phyloP scores from a whole-genome alignment of 2,329 filamentous ascomycete genomes.

The Daldinia sp. region DNA sequence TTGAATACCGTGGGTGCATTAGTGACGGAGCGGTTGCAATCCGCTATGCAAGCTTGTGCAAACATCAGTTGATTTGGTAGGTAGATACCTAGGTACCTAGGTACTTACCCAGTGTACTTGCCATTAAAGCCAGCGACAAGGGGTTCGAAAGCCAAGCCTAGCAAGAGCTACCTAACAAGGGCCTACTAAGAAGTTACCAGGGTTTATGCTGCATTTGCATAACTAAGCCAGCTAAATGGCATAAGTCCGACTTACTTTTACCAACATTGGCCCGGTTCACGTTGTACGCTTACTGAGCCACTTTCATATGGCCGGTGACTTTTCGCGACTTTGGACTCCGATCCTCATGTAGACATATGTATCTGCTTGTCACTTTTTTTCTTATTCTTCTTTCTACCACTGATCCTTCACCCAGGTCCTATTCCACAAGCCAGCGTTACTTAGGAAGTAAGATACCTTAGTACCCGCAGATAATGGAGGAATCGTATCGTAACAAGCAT shows the following conservation, averaged over 20 bases:
- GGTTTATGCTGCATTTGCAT: slow-evolving; percentile 31
- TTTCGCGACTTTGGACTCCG: slow-evolving; percentile 37
- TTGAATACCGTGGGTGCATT: slow-evolving; percentile 27
- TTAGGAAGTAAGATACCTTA: slow-evolving; percentile 10
- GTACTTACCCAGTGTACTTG: too few species aligned
- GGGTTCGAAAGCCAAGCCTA: slow-evolving; percentile 21
- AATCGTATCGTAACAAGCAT: slow-evolving; percentile 16
- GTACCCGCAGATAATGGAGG: slow-evolving; percentile 5
- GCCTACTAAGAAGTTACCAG: neutral
- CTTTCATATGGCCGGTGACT: slow-evolving; percentile 27
- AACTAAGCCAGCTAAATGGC: slow-evolving; percentile 12
- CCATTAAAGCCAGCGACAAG: slow-evolving; percentile 19
- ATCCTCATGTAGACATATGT: slow-evolving; percentile 38
- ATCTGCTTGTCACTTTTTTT: slow-evolving; percentile 34
- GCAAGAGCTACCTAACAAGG: too few species aligned
- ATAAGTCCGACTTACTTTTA: slow-evolving; percentile 36
- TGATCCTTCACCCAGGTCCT: slow-evolving; percentile 23
- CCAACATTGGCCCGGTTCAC: slow-evolving; percentile 32
- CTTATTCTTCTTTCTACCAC: neutral
- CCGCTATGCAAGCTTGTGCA: slow-evolving; percentile 35
- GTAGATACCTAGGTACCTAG: too few species aligned
- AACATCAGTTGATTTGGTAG: slow-evolving; percentile 12
- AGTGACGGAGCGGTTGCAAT: slow-evolving; percentile 28
- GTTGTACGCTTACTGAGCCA: slow-evolving; percentile 40
- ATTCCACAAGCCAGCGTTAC: too few species aligned